A percentile compares a stretch with the other conserved stretches of the same genome.
phyloP scores from a whole-genome alignment of 768 basidiomycete species.

The Amanita rimosa region DNA sequence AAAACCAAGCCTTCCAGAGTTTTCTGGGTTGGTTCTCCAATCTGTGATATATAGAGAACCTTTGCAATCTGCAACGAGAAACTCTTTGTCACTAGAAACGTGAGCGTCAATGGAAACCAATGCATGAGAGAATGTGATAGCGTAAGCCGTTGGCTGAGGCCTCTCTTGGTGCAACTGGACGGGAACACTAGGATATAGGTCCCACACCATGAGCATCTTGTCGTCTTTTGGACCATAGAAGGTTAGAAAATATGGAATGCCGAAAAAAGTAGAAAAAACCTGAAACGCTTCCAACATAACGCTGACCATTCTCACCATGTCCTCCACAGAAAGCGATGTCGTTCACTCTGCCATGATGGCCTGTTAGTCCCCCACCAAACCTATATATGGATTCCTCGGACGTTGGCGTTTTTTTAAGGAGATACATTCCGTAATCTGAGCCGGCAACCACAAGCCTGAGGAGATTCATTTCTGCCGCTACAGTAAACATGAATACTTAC shows the following conservation, averaged over 20 bases:
- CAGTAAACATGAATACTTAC: slow-evolving; percentile 27
- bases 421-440: slow-evolving; percentile 58
- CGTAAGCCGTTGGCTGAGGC: slow-evolving; percentile 69
- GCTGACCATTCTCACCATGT: slow-evolving; percentile 48
- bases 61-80: slow-evolving; percentile 64
- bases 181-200: slow-evolving; percentile 49
- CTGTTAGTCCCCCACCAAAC: slow-evolving; percentile 74
- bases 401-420: slow-evolving; percentile 46
- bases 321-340: slow-evolving; percentile 78
- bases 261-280: slow-evolving; percentile 25
- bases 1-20: slow-evolving; percentile 39
- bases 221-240: slow-evolving; percentile 38
- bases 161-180: slow-evolving; percentile 15
- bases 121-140: slow-evolving; percentile 63
- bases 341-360: slow-evolving; percentile 70
- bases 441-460: slow-evolving; percentile 57
- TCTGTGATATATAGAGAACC: slow-evolving; percentile 73
- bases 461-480: slow-evolving; percentile 1
- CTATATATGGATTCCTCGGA: slow-evolving; percentile 43
- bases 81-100: slow-evolving; percentile 63
- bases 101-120: slow-evolving; percentile 60
- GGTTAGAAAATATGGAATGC: slow-evolving; percentile 4
- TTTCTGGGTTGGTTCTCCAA: slow-evolving; percentile 66
- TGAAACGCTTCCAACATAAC: slow-evolving; percentile 76
- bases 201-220: slow-evolving; percentile 82